Conservation (phyloP, 2,329 filamentous ascomycete species). For the Gyromitra esculenta region DNA sequence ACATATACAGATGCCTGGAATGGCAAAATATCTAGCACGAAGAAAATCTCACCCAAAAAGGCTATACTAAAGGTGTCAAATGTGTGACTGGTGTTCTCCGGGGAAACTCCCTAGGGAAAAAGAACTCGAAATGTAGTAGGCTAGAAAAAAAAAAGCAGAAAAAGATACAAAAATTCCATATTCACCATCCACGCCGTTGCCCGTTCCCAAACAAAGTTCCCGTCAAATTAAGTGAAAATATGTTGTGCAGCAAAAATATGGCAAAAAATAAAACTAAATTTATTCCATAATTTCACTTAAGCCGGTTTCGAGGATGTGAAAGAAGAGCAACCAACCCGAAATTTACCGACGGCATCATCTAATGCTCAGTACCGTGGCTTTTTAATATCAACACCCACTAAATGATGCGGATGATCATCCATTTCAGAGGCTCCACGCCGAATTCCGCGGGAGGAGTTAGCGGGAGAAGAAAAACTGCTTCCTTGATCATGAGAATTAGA, state of each 20-base stretch:
- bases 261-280: slow-evolving; percentile 16
- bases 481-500: slow-evolving; percentile 28
- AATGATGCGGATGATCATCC: slow-evolving; percentile 48
- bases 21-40: slow-evolving; percentile 43
- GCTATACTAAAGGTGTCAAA: slow-evolving; percentile 25
- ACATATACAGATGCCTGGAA: slow-evolving; percentile 43
- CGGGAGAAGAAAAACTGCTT: slow-evolving; percentile 43
- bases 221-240: slow-evolving; percentile 43
- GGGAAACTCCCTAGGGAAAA: slow-evolving; percentile 25
- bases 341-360: background rate
- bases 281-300: slow-evolving; percentile 7
- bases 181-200: slow-evolving; percentile 43
- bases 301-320: slow-evolving; percentile 2
- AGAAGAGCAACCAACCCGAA: background rate
- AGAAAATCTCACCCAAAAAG: slow-evolving; percentile 9
- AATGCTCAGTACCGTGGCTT: slow-evolving; percentile 42
- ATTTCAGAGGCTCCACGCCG: slow-evolving; percentile 48
- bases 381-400: slow-evolving; percentile 46
- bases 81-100: background rate
- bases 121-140: slow-evolving; percentile 6
- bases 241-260: slow-evolving; percentile 23
- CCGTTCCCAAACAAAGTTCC: slow-evolving; percentile 32
- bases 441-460: slow-evolving; percentile 43
- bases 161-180: slow-evolving; percentile 28
- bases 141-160: slow-evolving; percentile 24